A percentile compares a stretch with the other conserved stretches of the same genome.
These are phyloP conservation scores for Pichia kluyveri DNA, from an alignment of 805 yeast genomes.

Conservation along the genomic window DNA sequence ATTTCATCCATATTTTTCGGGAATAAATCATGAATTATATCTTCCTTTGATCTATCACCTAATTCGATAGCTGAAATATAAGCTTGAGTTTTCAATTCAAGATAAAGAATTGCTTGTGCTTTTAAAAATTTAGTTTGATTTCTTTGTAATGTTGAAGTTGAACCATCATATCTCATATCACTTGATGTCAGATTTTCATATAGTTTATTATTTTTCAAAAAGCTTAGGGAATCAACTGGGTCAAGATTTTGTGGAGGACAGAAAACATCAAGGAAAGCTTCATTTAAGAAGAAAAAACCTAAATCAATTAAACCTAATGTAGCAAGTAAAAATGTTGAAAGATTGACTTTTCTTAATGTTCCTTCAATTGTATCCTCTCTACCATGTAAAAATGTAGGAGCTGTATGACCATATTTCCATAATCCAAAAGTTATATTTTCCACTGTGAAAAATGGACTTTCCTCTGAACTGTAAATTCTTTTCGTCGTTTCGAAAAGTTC, in stretches of 20 bases:
- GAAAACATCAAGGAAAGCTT: slow-evolving; percentile 76
- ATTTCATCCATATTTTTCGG: slow-evolving; percentile 54
- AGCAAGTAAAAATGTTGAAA: slow-evolving; percentile 84
- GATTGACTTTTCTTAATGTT: slow-evolving; percentile 73
- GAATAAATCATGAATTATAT: slow-evolving; percentile 65
- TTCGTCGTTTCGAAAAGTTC: slow-evolving; percentile 73
- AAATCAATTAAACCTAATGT: slow-evolving; percentile 76
- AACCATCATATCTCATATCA: neutral
- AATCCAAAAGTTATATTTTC: slow-evolving; percentile 63
- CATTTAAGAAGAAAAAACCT: slow-evolving; percentile 81
- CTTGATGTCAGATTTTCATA: slow-evolving; percentile 10
- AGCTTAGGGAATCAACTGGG: slow-evolving; percentile 30
- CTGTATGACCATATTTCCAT: slow-evolving; percentile 54
- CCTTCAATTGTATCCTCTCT: slow-evolving; percentile 54
- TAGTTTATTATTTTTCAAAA: slow-evolving; percentile 16
- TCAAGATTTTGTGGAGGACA: slow-evolving; percentile 63
- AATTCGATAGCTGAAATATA: slow-evolving; percentile 79
- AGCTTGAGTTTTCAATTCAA: slow-evolving; percentile 93
- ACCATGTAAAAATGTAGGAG: slow-evolving; percentile 49
- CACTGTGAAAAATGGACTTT: slow-evolving; percentile 64
- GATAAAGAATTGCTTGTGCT: slow-evolving; percentile 67
- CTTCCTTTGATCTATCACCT: slow-evolving; percentile 50
- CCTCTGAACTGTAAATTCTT: slow-evolving; percentile 53
- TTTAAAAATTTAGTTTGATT: slow-evolving; percentile 45
- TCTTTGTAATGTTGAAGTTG: slow-evolving; percentile 11